These are phyloP conservation scores for Globisporangium megalacanthum DNA, from an alignment of 352 stramenopile species.

Conservation along the genomic window DNA sequence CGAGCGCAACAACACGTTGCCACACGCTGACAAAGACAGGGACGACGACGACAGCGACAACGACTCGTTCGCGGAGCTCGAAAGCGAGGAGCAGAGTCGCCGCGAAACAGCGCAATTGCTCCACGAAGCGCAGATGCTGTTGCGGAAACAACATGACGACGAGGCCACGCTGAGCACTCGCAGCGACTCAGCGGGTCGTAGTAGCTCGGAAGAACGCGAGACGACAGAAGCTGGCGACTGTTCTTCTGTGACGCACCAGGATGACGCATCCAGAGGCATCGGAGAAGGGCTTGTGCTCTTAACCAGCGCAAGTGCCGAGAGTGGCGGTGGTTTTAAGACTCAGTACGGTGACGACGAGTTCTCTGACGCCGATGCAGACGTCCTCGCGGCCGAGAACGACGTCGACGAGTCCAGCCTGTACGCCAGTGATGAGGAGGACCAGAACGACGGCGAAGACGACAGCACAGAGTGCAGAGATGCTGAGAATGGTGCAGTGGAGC, in stretches of 20 bases:
- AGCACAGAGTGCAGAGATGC: background rate
- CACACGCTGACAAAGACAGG: slow-evolving; percentile 6
- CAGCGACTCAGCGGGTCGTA: background rate
- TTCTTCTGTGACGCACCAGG: background rate
- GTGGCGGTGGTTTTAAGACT: background rate
- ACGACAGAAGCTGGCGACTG: no score
- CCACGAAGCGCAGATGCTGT: slow-evolving; percentile 29
- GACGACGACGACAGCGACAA: slow-evolving; percentile 8
- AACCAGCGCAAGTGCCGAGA: background rate
- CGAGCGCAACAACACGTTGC: background rate
- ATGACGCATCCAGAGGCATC: background rate
- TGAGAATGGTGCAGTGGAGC: background rate
- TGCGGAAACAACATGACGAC: slow-evolving; percentile 17
- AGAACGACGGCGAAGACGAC: background rate
- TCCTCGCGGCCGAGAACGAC: background rate
- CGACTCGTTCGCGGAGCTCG: slow-evolving; percentile 1
- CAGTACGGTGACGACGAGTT: slow-evolving; percentile 17
- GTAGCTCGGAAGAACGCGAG: background rate
- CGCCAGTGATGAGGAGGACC: background rate
- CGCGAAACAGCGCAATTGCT: slow-evolving; percentile 35
- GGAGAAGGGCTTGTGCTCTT: background rate
- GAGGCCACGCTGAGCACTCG: background rate
- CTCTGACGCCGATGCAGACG: slow-evolving; percentile 3
- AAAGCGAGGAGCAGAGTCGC: slow-evolving; percentile 17
- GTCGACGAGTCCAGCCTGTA: slow-evolving; percentile 4